Percentiles rank a stretch among this genome's conserved stretches.
These are phyloP conservation scores for Thelephora ganbajun DNA, from an alignment of 768 basidiomycete species.

Conservation along the genomic window DNA sequence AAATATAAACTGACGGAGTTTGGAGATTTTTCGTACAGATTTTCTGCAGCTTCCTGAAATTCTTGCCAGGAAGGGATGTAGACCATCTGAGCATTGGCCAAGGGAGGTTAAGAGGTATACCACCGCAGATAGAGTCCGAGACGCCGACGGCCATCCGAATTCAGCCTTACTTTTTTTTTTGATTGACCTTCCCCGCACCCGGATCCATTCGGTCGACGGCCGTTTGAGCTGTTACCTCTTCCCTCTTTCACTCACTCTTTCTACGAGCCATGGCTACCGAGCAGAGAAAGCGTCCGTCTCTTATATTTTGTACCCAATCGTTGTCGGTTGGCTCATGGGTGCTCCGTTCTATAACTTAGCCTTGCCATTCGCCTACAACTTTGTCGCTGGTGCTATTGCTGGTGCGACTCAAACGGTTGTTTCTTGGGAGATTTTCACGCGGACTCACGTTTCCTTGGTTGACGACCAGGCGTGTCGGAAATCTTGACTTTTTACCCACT, in stretches of 20 bases:
- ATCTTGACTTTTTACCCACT: conserved; percentile 83
- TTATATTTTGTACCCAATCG: background rate
- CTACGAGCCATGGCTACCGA: conserved; percentile 4
- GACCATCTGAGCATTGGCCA: conserved; percentile 53
- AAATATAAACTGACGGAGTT: conserved; percentile 54
- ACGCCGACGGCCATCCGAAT: background rate
- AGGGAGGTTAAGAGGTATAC: background rate
- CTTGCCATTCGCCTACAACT: conserved; percentile 78
- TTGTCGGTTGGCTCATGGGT: background rate
- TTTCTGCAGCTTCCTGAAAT: conserved; percentile 82
- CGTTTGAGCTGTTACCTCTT: no score
- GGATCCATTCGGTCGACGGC: no score
- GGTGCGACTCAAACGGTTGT: conserved; percentile 31
- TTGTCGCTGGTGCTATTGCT: conserved; percentile 91
- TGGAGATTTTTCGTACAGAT: conserved; percentile 69
- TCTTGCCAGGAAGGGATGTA: conserved; percentile 87
- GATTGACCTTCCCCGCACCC: background rate
- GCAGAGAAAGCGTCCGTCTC: conserved; percentile 9
- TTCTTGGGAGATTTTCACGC: background rate
- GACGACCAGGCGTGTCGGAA: conserved; percentile 33
- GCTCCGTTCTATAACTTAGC: conserved; percentile 28
- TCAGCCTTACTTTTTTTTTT: background rate
- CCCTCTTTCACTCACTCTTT: background rate
- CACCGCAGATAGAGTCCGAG: background rate
- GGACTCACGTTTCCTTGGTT: background rate